Conservation (phyloP, 306 rosid species). For the Ormosia emarginata region DNA sequence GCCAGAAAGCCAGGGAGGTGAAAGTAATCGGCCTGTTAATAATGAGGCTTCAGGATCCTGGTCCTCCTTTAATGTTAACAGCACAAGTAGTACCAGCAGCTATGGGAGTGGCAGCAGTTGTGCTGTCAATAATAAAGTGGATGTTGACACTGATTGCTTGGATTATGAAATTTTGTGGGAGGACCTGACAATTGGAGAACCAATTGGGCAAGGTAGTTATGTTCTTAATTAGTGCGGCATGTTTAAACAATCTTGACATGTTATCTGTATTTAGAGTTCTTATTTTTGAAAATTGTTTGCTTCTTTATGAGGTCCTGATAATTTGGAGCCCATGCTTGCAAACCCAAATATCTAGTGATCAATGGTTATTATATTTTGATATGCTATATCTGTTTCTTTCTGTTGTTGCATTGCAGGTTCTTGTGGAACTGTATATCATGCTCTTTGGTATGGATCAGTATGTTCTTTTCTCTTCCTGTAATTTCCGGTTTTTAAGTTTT, state of each 20-base stretch:
- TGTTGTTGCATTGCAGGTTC: conserved; percentile 72
- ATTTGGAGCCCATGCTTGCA: neutral
- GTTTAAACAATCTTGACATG: neutral
- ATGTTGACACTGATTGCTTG: conserved; percentile 72
- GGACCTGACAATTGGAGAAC: conserved; percentile 89
- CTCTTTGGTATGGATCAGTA: conserved; percentile 99
- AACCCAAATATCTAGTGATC: conserved; percentile 18
- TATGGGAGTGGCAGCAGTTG: conserved; percentile 83
- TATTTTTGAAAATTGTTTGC: conserved; percentile 7
- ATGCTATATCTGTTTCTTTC: conserved; percentile 17
- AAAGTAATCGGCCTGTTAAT: conserved; percentile 47
- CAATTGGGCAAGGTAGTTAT: conserved; percentile 87
- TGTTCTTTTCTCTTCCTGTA: conserved; percentile 55
- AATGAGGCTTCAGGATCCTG: conserved; percentile 89
- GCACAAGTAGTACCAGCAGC: conserved; percentile 95
- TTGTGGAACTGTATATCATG: conserved; percentile 98
- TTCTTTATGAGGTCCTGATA: neutral
- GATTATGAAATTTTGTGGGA: conserved; percentile 98
- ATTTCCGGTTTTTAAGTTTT: conserved; percentile 27
- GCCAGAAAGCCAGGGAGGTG: conserved; percentile 53
- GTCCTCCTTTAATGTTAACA: conserved; percentile 82
- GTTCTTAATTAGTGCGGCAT: neutral
- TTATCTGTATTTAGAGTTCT: neutral
- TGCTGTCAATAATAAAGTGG: conserved; percentile 65
- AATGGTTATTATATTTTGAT: conserved; percentile 5